Evolutionary conservation across 2,329 filamentous ascomycete genomes (phyloP).

Genomic region (Chrysoporthe austroafricana): DNA sequence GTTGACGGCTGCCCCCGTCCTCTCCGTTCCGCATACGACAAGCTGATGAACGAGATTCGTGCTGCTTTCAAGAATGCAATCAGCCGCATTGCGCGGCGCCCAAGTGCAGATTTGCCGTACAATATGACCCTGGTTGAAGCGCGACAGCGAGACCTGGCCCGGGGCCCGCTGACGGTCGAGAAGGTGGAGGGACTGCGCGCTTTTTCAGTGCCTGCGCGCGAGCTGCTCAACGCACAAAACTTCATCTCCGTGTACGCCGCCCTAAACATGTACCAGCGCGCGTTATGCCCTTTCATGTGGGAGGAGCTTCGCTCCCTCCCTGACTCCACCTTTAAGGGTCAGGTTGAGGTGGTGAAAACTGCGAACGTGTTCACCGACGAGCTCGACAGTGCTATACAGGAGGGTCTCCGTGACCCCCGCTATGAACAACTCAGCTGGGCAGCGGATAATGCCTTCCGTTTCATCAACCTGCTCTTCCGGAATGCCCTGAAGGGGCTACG

Average conservation of each 20-base stretch:
- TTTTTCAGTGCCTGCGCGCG: conserved; percentile 41
- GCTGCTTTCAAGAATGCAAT: conserved; percentile 24
- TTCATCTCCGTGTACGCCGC: conserved; percentile 33
- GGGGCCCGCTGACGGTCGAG: neutral
- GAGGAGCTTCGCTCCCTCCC: conserved; percentile 24
- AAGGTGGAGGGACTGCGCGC: conserved; percentile 41
- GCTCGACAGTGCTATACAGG: neutral
- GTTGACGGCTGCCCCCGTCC: neutral
- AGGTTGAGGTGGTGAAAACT: neutral
- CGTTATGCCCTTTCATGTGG: conserved; percentile 45
- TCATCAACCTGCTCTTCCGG: neutral
- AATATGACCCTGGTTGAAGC: neutral
- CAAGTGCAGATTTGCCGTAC: neutral
- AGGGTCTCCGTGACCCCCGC: neutral
- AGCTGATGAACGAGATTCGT: conserved; percentile 24
- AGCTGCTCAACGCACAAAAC: conserved; percentile 31
- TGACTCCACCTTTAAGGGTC: neutral
- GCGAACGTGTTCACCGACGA: neutral
- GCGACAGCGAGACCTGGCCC: neutral
- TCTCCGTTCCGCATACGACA: conserved; percentile 18
- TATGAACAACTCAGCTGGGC: neutral
- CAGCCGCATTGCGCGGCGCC: conserved; percentile 10
- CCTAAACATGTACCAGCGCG: conserved; percentile 40
- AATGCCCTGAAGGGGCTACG: conserved; percentile 24
- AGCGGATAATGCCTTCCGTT: neutral